Evolutionary conservation across 1,284 basidiomycete genomes (phyloP), one percentile per base, ranked within the genome.

Genomic region (Naganishia cerealis): DNA sequence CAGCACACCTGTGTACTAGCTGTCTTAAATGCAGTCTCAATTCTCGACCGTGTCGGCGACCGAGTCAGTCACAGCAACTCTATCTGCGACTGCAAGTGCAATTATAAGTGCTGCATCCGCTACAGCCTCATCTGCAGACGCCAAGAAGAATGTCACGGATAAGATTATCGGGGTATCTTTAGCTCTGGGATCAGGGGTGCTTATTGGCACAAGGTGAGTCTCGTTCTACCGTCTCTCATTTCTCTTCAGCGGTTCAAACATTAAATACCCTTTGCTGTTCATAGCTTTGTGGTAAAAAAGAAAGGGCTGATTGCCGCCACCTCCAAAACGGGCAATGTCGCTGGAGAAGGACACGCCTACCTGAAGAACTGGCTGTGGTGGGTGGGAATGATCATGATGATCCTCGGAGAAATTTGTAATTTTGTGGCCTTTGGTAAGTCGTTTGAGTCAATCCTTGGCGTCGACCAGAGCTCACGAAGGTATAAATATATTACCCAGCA

Each of bases 331-430:
- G 85, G 85, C 7, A 84, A 82, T 52, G 82, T 82, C 13, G 88
- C 91, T 0, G 95, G 95, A 57, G 93, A 98, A 77, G 94, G 94
- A 56, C 92, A 96, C 70, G 91, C 86, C 13, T 99, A 99, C 82
- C 87, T 99, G 78, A 95, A 94, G 74, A 77, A 72, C 67, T 75
- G 81, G 74, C 77, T 93, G 84, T 94, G 92, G 91, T 95, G 92
- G 92, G 82, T 83, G 9, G 80, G 81, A 52, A 81, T 79, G 79
- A 77, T 72, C 66, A 74, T 78, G 69, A 80, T 82, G 81, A 78
- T 80, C 56, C 58, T 81, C 8, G 79, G 78, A 12, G 79, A 80
- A 73, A 75, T 80, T n/a, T 75, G 76, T 55, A 82, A 82, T 69
- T 81, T 82, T 65, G 79, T 79, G 18, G 81, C 81, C 0, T 82